phyloP scores from a whole-genome alignment of 2,329 filamentous ascomycete genomes.

The Cordyceps militaris region DNA sequence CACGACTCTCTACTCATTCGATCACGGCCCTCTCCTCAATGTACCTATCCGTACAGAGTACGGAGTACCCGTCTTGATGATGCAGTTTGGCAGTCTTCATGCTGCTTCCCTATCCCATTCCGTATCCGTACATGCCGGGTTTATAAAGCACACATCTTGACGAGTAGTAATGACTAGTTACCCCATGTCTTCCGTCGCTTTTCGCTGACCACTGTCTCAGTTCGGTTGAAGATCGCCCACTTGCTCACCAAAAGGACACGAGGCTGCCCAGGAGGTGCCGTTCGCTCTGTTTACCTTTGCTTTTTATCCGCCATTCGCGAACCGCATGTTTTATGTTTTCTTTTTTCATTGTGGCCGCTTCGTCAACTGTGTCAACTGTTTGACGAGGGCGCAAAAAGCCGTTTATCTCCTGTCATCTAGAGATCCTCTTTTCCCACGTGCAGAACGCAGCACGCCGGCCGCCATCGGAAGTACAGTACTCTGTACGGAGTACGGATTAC shows the following conservation, averaged over 20 bases:
- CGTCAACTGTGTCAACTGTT: too few species aligned
- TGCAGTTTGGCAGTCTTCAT: background rate
- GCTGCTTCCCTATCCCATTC: background rate
- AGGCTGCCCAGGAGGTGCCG: background rate
- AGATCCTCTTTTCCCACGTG: conserved; percentile 9
- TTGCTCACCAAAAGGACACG: background rate
- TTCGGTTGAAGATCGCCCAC: background rate
- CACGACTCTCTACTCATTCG: background rate
- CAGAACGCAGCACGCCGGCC: too few species aligned
- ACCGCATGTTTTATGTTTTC: background rate
- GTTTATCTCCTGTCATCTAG: background rate
- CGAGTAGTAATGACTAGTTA: too few species aligned
- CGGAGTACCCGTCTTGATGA: background rate
- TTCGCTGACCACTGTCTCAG: background rate
- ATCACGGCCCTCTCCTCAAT: background rate
- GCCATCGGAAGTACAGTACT: too few species aligned
- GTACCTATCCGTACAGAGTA: background rate
- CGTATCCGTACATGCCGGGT: background rate
- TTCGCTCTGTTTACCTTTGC: background rate
- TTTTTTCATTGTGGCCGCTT: background rate
- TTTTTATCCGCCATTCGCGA: background rate
- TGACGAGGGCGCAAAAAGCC: background rate
- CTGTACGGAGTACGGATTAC: too few species aligned
- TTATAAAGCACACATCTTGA: background rate
- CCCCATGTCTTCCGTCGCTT: background rate